Conservation (phyloP, 2,329 filamentous ascomycete species). For the Herpomyces periplanetae region DNA sequence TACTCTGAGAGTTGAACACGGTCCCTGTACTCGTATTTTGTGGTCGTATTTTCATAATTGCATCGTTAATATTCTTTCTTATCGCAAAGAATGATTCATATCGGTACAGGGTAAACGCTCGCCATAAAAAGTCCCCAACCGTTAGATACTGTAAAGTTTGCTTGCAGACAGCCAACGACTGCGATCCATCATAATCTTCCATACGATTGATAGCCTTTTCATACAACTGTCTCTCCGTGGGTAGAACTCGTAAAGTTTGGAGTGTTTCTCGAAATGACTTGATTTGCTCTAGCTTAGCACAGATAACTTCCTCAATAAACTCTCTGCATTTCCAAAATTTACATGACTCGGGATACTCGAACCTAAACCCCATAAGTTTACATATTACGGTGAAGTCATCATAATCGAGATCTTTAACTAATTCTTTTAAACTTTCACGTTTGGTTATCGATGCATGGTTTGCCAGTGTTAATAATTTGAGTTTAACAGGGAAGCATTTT, state of each 20-base stretch:
- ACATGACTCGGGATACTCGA: constrained; percentile 32
- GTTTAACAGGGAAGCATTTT: constrained; percentile 50
- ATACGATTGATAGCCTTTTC: constrained; percentile 38
- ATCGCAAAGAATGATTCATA: constrained; percentile 80
- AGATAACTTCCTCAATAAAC: constrained; percentile 27
- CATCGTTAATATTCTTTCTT: constrained; percentile 51
- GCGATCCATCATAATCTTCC: constrained; percentile 51
- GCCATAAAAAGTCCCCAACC: constrained; percentile 82
- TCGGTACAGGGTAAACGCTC: constrained; percentile 54
- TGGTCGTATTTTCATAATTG: constrained; percentile 37
- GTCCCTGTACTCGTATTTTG: constrained; percentile 20
- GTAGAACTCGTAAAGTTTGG: constrained; percentile 28
- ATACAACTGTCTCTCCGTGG: constrained; percentile 46
- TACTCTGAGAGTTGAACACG: constrained; percentile 30
- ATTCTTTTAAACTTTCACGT: constrained; percentile 30
- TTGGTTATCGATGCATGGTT: constrained; percentile 67
- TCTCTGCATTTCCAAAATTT: constrained; percentile 20
- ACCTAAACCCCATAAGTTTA: constrained; percentile 30
- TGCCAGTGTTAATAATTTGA: constrained; percentile 60
- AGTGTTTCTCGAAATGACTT: constrained; percentile 47
- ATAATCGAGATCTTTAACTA: constrained; percentile 31
- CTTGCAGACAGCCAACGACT: constrained; percentile 62
- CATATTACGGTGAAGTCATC: constrained; percentile 30
- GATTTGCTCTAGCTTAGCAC: constrained; percentile 32
- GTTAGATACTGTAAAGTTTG: constrained; percentile 82